These are phyloP conservation scores for Solanum chiquidenum DNA, from an alignment of 257 asterid species.

Conservation along the genomic window DNA sequence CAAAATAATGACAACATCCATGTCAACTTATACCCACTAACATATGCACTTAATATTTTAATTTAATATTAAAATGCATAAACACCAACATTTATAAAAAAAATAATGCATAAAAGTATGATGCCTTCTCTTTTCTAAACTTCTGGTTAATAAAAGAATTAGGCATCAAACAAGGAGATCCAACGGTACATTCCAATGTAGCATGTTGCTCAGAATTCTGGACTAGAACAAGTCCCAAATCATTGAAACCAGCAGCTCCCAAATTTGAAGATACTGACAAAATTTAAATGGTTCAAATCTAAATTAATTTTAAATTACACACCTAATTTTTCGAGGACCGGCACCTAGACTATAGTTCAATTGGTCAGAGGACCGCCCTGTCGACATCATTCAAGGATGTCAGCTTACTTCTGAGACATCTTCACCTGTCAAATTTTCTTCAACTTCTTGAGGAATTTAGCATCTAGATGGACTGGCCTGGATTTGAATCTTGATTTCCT, in stretches of 20 bases:
- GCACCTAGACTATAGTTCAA: background rate
- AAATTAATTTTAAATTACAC: background rate
- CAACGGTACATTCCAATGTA: background rate
- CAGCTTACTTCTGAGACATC: no score
- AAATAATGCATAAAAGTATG: background rate
- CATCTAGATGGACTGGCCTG: background rate
- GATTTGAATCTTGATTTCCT: background rate
- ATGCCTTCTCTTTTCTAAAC: background rate
- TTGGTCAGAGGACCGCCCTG: background rate
- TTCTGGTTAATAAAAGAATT: background rate
- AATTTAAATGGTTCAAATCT: background rate
- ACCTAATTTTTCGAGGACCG: accelerated
- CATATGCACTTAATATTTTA: no score
- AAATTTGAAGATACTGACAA: background rate
- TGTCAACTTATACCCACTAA: no score
- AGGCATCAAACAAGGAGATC: background rate
- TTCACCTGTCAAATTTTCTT: background rate
- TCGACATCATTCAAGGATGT: no score
- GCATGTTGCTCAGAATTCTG: background rate
- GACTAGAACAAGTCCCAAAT: background rate
- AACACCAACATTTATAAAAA: no score
- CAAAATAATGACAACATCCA: no score
- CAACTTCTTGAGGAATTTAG: background rate
- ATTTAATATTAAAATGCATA: no score
- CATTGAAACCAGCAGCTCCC: background rate